Evolutionary conservation across 176 grass and related monocot species (phyloP), one percentile per base, ranked within the genome.

Genomic region (Tillandsia fasciculata): DNA sequence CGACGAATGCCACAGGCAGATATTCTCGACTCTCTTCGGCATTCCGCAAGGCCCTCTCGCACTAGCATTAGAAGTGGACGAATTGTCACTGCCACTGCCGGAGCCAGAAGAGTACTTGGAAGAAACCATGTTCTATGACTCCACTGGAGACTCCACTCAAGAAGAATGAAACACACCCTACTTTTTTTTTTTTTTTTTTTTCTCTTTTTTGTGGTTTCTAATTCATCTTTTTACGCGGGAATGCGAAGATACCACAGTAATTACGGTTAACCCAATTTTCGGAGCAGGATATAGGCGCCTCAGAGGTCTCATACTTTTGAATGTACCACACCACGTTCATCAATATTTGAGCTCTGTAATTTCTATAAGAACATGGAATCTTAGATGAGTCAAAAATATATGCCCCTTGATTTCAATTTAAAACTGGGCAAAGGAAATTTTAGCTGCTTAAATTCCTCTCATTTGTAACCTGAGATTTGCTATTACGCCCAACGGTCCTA

Each of bases 11-110:
- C 94, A 97, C 68, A 81, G 89, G 74, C 94, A 97, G 65, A 87
- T 97, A 69, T 89, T 97, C 47, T 97, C 94, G 54, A 92, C 89
- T 15, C 86, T 97, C 68, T 90, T 97, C n/a, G 94, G 94, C 48
- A 77, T 85, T 52, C 94, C 94, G 26, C 84, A 82, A 79, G 94
- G 94, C 12, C 86, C 94, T 12, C 83, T 87, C 53, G 7, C 64
- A 9, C 67, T 29, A 58, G 56, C 2, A 4, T 71, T 22, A 2
- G 77, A 90, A 69, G 33, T 53, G 11, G 71, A 42, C 13, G 78
- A 81, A 68, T 56, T 24, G 0, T 10, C 33, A 66, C 33, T 3
- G 33, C 33, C 33, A 66, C 33, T 3, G 33, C 33, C 33, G 7
- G 33, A 42, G 6, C 73, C 47, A 52, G 84, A 86, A 53, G 53